These are phyloP conservation scores for Arthroderma sp. DNA, from an alignment of 2,329 filamentous ascomycete genomes.

Conservation along the genomic window DNA sequence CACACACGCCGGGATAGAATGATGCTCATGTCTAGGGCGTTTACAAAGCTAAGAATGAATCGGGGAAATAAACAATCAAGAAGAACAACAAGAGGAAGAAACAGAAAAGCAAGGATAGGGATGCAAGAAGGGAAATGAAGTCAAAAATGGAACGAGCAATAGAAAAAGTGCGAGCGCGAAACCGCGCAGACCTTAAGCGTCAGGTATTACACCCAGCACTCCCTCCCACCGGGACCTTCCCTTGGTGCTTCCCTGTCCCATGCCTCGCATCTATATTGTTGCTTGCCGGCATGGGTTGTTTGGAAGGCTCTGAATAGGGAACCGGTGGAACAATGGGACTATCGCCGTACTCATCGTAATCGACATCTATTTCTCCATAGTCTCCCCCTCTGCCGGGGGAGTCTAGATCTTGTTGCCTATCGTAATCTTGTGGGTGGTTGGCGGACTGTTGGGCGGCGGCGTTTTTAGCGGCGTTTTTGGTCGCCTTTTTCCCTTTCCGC, in stretches of 20 bases:
- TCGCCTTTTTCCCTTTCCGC: conserved; percentile 73
- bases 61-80: background rate
- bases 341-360: conserved; percentile 40
- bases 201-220: conserved; percentile 11
- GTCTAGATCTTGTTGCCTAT: conserved; percentile 25
- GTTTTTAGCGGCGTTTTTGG: conserved; percentile 49
- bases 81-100: background rate
- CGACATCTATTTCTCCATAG: conserved; percentile 35
- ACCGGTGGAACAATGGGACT: conserved; percentile 25
- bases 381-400: conserved; percentile 23
- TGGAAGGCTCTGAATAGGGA: conserved; percentile 46
- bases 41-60: too few species aligned
- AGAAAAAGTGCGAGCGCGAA: background rate
- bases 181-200: conserved; percentile 6
- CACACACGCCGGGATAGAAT: too few species aligned
- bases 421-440: conserved; percentile 28
- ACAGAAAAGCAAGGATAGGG: background rate
- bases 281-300: conserved; percentile 46
- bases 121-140: background rate
- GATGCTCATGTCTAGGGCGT: too few species aligned
- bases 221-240: conserved; percentile 17
- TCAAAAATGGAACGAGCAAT: conserved; percentile 1
- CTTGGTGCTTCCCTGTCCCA: conserved; percentile 7
- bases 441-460: conserved; percentile 16
- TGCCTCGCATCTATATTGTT: background rate